These are phyloP conservation scores for Basipetospora chlamydospora DNA, from an alignment of 2,329 filamentous ascomycete species.

Conservation along the genomic window DNA sequence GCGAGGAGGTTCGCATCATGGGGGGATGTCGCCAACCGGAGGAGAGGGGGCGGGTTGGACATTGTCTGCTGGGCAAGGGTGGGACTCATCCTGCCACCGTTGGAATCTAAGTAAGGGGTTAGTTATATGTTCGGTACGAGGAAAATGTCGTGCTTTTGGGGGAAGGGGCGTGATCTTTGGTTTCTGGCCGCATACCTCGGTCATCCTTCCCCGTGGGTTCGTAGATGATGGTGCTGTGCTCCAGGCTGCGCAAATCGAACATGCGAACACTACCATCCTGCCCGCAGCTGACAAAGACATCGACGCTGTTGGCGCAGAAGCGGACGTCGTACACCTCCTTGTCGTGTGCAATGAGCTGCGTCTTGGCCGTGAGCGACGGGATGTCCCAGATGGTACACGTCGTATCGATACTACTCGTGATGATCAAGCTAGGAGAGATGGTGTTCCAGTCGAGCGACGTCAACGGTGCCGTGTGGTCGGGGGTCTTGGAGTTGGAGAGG, in stretches of 20 bases:
- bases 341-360: slow-evolving; percentile 94
- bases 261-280: slow-evolving; percentile 96
- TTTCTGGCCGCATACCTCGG: slow-evolving; percentile 38
- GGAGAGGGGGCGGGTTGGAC: slow-evolving; percentile 59
- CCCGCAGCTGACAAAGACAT: slow-evolving; percentile 95
- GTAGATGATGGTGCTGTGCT: slow-evolving; percentile 98
- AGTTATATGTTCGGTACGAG: slow-evolving; percentile 9
- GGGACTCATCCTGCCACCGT: slow-evolving; percentile 53
- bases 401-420: slow-evolving; percentile 96
- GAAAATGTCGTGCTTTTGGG: too few relatives aligned
- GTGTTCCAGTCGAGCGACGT: slow-evolving; percentile 98
- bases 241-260: slow-evolving; percentile 92
- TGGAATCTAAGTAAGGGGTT: slow-evolving; percentile 27
- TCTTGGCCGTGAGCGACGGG: slow-evolving; percentile 92
- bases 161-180: too few relatives aligned
- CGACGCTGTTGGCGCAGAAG: slow-evolving; percentile 96
- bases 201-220: slow-evolving; percentile 84
- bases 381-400: slow-evolving; percentile 99
- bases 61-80: slow-evolving; percentile 66
- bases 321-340: slow-evolving; percentile 98
- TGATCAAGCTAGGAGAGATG: slow-evolving; percentile 90
- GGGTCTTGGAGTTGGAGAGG: slow-evolving; percentile 94
- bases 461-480: slow-evolving; percentile 90
- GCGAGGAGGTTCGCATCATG: slow-evolving; percentile 91
- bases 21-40: slow-evolving; percentile 77